These are phyloP conservation scores for Amoebophrya sp. DNA, from an alignment of 169 alveolate species.

Conservation along the genomic window DNA sequence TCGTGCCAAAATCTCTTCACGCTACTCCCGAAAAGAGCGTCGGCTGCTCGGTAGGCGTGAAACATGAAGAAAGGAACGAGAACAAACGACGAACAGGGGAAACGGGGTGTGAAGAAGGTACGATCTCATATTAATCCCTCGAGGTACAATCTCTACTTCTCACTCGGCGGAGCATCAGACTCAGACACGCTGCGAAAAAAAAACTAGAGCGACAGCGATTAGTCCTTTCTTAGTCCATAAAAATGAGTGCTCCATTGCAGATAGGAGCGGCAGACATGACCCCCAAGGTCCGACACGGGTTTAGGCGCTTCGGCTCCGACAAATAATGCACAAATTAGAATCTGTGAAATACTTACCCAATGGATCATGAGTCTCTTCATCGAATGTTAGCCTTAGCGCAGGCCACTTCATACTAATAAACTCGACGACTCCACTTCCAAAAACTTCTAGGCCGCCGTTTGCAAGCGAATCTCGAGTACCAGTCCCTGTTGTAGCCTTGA, in stretches of 20 bases:
- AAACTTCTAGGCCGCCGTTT: too few species aligned
- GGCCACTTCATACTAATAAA: too few species aligned
- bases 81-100: background rate
- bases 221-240: background rate
- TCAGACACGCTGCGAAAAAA: background rate
- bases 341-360: too few species aligned
- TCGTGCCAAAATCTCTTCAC: background rate
- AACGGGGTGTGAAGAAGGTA: background rate
- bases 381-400: too few species aligned
- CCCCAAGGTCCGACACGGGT: slow-evolving; percentile 7
- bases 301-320: background rate
- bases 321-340: too few species aligned
- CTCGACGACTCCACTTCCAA: too few species aligned
- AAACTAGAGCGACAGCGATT: background rate
- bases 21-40: background rate
- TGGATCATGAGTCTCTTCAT: too few species aligned
- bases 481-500: too few species aligned
- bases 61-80: too few species aligned
- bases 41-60: too few species aligned
- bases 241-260: background rate
- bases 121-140: background rate
- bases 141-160: background rate
- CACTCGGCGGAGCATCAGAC: background rate
- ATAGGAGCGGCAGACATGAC: background rate
- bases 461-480: too few species aligned